A percentile compares a stretch with the other conserved stretches of the same genome.
Conservation (phyloP, 306 rosid species). For the Aeschynomene evenia region DNA sequence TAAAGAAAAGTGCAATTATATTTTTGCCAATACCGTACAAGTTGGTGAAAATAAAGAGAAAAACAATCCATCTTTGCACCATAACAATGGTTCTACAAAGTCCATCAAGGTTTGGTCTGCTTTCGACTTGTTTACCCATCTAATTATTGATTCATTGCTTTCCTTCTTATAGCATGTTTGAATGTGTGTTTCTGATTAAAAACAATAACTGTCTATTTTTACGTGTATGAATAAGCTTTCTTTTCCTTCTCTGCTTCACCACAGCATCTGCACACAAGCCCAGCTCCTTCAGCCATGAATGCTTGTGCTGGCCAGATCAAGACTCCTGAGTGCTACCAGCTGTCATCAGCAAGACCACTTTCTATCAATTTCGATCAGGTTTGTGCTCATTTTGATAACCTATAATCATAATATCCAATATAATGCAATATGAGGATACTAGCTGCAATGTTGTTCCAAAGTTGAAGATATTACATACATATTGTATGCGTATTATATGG, state of each 20-base stretch:
- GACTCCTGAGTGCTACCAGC: neutral
- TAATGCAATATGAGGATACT: neutral
- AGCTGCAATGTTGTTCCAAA: neutral
- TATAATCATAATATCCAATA: neutral
- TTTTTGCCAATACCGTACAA: constrained; percentile 25
- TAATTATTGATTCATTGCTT: constrained; percentile 2
- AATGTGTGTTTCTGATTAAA: neutral
- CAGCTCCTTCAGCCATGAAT: neutral
- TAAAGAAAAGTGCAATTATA: constrained; percentile 28
- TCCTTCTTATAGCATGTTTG: neutral
- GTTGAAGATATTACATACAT: neutral
- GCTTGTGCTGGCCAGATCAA: neutral
- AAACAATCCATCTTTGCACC: constrained; percentile 21
- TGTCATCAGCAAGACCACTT: neutral
- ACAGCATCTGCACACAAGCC: neutral
- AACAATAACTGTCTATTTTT: neutral
- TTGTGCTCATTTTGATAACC: neutral
- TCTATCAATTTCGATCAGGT: neutral
- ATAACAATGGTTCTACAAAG: constrained; percentile 41
- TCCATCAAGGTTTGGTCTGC: constrained; percentile 34
- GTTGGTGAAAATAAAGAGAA: constrained; percentile 31
- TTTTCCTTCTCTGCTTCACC: neutral
- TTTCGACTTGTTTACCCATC: constrained; percentile 13
- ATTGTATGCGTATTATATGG: neutral
- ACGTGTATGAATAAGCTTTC: neutral